Conservation (phyloP, 768 basidiomycete species). For the Boletus tomentosulus region DNA sequence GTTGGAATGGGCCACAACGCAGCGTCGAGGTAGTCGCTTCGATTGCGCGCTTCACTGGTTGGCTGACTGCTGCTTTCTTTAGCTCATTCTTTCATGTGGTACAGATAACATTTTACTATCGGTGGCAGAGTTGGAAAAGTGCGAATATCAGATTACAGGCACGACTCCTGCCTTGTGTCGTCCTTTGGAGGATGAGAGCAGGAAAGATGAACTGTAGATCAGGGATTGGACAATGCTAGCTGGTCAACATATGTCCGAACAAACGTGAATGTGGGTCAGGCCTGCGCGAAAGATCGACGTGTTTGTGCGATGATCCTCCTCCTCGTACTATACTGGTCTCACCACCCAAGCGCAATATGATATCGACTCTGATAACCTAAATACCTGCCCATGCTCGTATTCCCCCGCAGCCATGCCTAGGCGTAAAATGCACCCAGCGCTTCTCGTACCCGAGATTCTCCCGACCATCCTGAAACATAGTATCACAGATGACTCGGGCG, state of each 20-base stretch:
- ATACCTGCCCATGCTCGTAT: background rate
- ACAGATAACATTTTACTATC: conserved; percentile 75
- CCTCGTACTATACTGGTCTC: no score
- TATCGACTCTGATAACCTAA: no score
- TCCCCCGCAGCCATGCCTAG: background rate
- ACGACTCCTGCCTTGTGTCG: conserved; percentile 83
- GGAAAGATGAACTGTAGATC: conserved; percentile 28
- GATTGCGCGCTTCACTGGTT: background rate
- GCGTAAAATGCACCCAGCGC: conserved; percentile 13
- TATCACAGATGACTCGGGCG: conserved; percentile 14
- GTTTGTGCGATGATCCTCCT: no score
- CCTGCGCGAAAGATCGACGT: no score
- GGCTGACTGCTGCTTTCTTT: conserved; percentile 3
- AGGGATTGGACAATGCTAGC: background rate
- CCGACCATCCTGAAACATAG: conserved; percentile 17
- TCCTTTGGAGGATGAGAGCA: conserved; percentile 32
- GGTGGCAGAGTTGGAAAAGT: conserved; percentile 91
- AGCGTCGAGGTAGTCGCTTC: conserved; percentile 61
- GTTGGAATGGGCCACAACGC: conserved; percentile 95
- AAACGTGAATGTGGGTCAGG: no score
- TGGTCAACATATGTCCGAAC: background rate
- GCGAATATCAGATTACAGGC: conserved; percentile 86
- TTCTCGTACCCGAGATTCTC: conserved; percentile 21
- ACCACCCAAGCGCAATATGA: background rate
- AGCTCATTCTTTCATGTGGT: conserved; percentile 85